Evolutionary conservation across 352 stramenopile species (phyloP), one percentile per base, ranked within the genome.

Genomic region (Phytophthora hybrid): DNA sequence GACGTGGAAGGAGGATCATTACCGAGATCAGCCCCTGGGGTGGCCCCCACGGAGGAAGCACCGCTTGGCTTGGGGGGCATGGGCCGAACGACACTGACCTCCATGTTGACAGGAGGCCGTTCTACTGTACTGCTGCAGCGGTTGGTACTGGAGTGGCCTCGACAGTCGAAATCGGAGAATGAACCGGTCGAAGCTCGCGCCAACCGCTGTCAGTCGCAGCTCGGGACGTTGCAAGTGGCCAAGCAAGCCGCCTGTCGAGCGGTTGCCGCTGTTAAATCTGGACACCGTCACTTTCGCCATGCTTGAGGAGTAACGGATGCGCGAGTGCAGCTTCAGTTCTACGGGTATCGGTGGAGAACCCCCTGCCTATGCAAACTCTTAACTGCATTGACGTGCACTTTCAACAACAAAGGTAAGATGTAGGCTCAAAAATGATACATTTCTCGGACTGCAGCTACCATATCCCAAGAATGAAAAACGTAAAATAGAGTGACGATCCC

Each of bases 361-460:
- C 6, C 13, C 8, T 4, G 13, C 10, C 37, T 10, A 5, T 46
- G 13, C 13, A 6, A 46, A n/a, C 39, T 46, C 11, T 46, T 16
- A 1, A n/a, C 39, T n/a, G 13, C 13, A 46, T 44, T 46, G 39
- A 46, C 39, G 23, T 26, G 23, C 23, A 26, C 23, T 26, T 26
- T 26, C 23, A 26, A 26, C 23, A 26, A 26, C 41, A 5, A 37
- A 59, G 13, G 37, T 41, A 39, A 4, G 8, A 16, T 19, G 32
- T 55, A 41, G 71, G 62, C 32, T 72, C 60, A 77, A 79, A 52
- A 73, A 77, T 79, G 13, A 74, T 79, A 71, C 68, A 79, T 74
- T 77, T 64, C 63, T 69, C 29, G 54, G 59, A 61, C 41, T 59
- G 29, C 18, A 62, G 52, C 57, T 68, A 73, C 41, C 37, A 58